These are phyloP conservation scores for Gonium pectorale DNA, from an alignment of 139 green algal species.

Conservation along the genomic window DNA sequence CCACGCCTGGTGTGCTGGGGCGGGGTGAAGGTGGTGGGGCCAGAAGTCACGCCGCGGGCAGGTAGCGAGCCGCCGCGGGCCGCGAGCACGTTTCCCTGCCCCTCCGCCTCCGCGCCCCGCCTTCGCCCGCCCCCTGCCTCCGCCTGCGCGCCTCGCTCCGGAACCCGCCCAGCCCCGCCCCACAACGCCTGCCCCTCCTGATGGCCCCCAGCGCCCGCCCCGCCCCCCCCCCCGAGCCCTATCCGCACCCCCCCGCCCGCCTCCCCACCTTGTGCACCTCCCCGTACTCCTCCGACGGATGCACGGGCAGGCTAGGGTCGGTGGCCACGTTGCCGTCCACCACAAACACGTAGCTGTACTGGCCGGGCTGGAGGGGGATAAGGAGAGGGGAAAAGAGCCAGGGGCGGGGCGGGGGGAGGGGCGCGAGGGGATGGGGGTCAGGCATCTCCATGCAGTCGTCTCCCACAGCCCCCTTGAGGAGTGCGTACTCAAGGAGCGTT, in stretches of 20 bases:
- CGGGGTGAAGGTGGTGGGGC: no score
- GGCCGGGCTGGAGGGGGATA: constrained; percentile 33
- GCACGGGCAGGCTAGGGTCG: constrained; percentile 22
- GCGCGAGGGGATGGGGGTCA: no score
- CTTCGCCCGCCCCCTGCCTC: not conserved
- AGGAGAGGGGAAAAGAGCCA: no score
- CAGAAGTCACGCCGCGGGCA: no score
- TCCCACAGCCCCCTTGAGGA: no score
- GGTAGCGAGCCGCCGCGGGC: no score
- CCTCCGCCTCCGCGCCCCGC: not conserved
- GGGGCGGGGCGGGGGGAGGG: no score
- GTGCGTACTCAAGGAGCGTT: no score
- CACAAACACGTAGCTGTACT: constrained; percentile 54
- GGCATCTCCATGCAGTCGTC: no score
- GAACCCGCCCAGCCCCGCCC: not conserved
- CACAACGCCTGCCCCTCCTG: not conserved
- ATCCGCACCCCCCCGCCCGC: not conserved
- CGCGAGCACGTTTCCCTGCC: not conserved
- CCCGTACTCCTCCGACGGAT: not conserved
- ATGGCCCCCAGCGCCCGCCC: not conserved
- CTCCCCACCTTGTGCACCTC: constrained; percentile 34
- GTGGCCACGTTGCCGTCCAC: constrained; percentile 40
- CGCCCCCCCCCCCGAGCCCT: not conserved
- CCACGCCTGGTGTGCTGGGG: no score
- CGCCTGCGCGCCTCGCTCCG: not conserved